Base-by-base conservation (phyloP, 2,329 filamentous ascomycete species). In the Epichloe amarillans region DNA sequence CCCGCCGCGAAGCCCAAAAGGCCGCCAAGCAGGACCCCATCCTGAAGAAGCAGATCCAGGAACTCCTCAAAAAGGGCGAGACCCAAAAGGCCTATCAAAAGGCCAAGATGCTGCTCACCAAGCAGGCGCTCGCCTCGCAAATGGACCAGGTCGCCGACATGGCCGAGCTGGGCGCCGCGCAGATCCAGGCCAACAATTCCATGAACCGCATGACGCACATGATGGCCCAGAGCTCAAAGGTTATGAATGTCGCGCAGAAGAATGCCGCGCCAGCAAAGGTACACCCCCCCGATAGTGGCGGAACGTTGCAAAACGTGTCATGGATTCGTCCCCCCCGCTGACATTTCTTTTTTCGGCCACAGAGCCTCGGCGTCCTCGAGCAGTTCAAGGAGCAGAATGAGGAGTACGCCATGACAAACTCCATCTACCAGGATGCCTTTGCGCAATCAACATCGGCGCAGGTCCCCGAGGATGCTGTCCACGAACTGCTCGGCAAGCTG, bases 401-500 rank as follows among this genome's bases (percentile, higher is more conserved):
- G 63, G 78, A 81, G 59, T 80, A 80, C 65, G 75, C 76, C 65
- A 77, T 82, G 69, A 75, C 72, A 63, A 80, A 79, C 65, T 76
- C 82, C 58, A 88, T 90, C 68, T 93, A 93, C 68, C 87, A 91
- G 67, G 88, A 90, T 62, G 86, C 88, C 53, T 91, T 90, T 55
- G 82, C 79, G 21, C 83, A 85, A 54, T 85, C 84, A 38, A 94
- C 88, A 1, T 65, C 86, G 68, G 61, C 84, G 72, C 64, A 86
- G 73, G 66, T 90, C 71, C 70, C 86, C 72, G 68, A 95, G 64
- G 88, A 94, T 58, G 88, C 90, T 58, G 88, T 95, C 2, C 88
- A 95, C 66, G 82, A 88, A 57, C 70, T 95, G 55, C 84, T 95
- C 69, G 84, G 80, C 56, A 86, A 94, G 69, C 80, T 93, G 42